These are phyloP conservation scores for Amanita subjunquillea DNA, from an alignment of 768 basidiomycete genomes.

Conservation along the genomic window DNA sequence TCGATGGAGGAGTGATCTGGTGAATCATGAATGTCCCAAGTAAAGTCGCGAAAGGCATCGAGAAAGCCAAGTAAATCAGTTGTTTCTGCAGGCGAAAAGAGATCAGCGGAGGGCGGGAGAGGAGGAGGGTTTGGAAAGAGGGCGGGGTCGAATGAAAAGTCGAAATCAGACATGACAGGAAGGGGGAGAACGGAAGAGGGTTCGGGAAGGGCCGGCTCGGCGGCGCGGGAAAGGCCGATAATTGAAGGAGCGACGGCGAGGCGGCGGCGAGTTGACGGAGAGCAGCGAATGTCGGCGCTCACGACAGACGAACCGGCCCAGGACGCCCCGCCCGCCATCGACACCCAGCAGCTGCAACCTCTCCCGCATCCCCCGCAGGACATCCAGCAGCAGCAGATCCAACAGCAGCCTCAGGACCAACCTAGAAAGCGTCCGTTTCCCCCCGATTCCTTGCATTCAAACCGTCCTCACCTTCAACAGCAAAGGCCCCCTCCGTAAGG, in stretches of 20 bases:
- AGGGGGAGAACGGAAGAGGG: neutral
- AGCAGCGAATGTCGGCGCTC: slow-evolving; percentile 63
- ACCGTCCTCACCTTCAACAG: slow-evolving; percentile 23
- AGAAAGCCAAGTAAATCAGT: slow-evolving; percentile 75
- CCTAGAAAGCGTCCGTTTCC: slow-evolving; percentile 47
- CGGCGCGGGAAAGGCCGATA: slow-evolving; percentile 5
- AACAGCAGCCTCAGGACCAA: slow-evolving; percentile 20
- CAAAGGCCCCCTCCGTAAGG: slow-evolving; percentile 74
- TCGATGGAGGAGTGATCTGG: slow-evolving; percentile 13
- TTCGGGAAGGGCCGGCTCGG: neutral
- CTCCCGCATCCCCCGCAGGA: slow-evolving; percentile 29
- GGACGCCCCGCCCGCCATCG: slow-evolving; percentile 42
- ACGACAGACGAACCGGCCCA: slow-evolving; percentile 59
- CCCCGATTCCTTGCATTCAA: slow-evolving; percentile 1
- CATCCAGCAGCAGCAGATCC: slow-evolving; percentile 14
- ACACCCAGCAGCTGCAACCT: slow-evolving; percentile 53
- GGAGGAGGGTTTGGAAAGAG: slow-evolving; percentile 54
- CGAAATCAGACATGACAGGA: slow-evolving; percentile 43
- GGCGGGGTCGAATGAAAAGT: slow-evolving; percentile 60
- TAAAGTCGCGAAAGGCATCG: slow-evolving; percentile 59
- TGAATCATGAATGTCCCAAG: slow-evolving; percentile 39
- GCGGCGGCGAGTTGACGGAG: slow-evolving; percentile 20
- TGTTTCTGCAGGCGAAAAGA: slow-evolving; percentile 72
- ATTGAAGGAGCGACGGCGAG: slow-evolving; percentile 12
- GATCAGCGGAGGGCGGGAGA: slow-evolving; percentile 61